Conservation (phyloP, 495 filamentous ascomycete species). For the Neurospora sp. region DNA sequence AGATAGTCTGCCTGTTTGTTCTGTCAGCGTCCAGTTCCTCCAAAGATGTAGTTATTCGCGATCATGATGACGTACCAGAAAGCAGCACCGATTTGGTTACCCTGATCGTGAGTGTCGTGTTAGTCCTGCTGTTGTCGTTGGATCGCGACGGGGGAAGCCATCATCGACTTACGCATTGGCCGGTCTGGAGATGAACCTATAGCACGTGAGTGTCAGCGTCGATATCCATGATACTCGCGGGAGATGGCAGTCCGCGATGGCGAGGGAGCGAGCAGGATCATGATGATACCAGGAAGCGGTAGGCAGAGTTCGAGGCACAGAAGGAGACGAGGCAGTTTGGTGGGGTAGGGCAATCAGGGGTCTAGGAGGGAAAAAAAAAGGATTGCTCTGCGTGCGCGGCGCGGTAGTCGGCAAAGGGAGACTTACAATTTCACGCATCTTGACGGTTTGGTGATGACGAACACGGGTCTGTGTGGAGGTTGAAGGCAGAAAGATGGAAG, state of each 20-base stretch:
- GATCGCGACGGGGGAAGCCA: conserved; percentile 11
- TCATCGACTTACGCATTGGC: conserved; percentile 82
- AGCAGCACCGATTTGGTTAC: conserved; percentile 99
- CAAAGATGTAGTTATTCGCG: neutral
- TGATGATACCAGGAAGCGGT: neutral
- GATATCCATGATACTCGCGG: neutral
- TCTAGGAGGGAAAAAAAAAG: neutral
- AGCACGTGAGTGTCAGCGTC: conserved; percentile 26
- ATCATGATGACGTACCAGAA: conserved; percentile 58
- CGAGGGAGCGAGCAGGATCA: neutral
- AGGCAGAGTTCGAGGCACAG: neutral
- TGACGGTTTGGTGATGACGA: conserved; percentile 30
- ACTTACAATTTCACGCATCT: conserved; percentile 94
- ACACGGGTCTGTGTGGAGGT: conserved; percentile 17
- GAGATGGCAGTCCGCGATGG: neutral
- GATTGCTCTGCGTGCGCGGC: neutral
- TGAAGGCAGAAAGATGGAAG: conserved; percentile 5
- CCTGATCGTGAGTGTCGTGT: conserved; percentile 42
- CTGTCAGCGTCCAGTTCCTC: conserved; percentile 8
- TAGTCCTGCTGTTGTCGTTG: conserved; percentile 5
- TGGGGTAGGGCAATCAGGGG: neutral
- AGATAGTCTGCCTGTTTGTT: conserved; percentile 65
- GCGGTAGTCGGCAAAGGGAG: conserved; percentile 19
- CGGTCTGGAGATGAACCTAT: conserved; percentile 98
- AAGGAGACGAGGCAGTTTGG: neutral